Percentiles rank a stretch among this genome's conserved stretches.
phyloP scores from a whole-genome alignment of 306 rosid genomes.

The Rosa rugosa region DNA sequence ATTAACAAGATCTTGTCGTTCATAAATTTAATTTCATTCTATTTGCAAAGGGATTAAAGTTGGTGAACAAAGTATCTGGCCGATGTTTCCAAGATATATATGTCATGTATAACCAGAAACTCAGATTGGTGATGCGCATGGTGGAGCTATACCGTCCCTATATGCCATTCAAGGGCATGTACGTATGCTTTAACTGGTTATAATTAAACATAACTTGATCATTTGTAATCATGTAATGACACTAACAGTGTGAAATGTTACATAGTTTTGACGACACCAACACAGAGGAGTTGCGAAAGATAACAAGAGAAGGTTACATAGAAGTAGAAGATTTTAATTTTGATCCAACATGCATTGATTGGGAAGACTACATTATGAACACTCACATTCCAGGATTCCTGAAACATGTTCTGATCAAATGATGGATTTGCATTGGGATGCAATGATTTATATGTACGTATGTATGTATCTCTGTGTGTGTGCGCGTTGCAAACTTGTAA shows the following conservation, averaged over 20 bases:
- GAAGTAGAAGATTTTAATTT: background rate
- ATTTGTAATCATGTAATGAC: too few species aligned
- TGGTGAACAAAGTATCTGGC: background rate
- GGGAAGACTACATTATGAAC: constrained; percentile 4
- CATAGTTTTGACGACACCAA: background rate
- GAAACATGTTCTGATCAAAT: background rate
- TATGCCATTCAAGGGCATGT: background rate
- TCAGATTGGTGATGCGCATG: background rate
- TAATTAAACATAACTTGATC: background rate
- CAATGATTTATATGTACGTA: background rate
- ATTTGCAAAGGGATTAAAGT: background rate
- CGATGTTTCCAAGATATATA: background rate
- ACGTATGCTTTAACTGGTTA: background rate
- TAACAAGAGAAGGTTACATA: background rate
- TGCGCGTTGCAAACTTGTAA: background rate
- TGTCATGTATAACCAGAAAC: background rate
- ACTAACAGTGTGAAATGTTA: background rate
- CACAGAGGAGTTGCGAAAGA: background rate
- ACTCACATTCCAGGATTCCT: background rate
- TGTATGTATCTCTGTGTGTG: background rate
- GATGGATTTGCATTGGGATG: background rate
- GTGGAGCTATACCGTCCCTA: background rate
- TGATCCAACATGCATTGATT: background rate
- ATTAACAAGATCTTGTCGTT: too few species aligned
- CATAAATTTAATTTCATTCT: background rate